Base-by-base conservation (phyloP, 345 rosid genomes). In the Nasturtium officinale region DNA sequence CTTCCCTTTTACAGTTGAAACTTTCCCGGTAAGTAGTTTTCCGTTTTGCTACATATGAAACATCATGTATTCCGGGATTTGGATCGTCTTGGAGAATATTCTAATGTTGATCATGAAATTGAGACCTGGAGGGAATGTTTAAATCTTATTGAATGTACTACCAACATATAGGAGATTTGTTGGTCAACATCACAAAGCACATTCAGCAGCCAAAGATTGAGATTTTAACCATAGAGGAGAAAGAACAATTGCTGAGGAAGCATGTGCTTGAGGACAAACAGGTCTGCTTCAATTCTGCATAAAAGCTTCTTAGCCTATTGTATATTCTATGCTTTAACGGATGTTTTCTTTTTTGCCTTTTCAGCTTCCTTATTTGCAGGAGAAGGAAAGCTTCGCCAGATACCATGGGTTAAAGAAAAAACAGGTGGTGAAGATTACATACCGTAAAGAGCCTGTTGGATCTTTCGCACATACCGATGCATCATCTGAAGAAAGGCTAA, bases 171-270 rank as follows among this genome's bases (percentile, higher is more conserved):
- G 73, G 60, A 60, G 81, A 78, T 63, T 54, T 78, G 71, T 67
- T 78, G 69, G 52, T 78, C 11, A 78, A 73, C 71, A 55, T 78
- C 67, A 73, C 78, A 48, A 78, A 73, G 67, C 82, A 78, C 67
- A 20, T 8, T 68, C 12, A 7, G 59, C 75, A 68, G 57, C 82
- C 82, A 55, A 73, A 55, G 71, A 69, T 67, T 29, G 71, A 78
- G 71, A 16, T 73, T 42, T 29, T 78, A 57, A 73, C 64, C 61
- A 57, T 54, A 54, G 67, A 68, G 16, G 75, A 78, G 74, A 74
- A 73, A 54, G 40, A 68, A 13, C 17, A 47, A 15, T 30, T 78
- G 61, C 20, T 73, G 62, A 56, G 11, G 32, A 59, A 73, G 56
- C 12, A 73, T 54, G 33, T 17, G 5, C 38, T 73, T 17, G 71